Base-by-base conservation (phyloP, 495 filamentous ascomycete genomes). In the Aspergillus nidulans region DNA sequence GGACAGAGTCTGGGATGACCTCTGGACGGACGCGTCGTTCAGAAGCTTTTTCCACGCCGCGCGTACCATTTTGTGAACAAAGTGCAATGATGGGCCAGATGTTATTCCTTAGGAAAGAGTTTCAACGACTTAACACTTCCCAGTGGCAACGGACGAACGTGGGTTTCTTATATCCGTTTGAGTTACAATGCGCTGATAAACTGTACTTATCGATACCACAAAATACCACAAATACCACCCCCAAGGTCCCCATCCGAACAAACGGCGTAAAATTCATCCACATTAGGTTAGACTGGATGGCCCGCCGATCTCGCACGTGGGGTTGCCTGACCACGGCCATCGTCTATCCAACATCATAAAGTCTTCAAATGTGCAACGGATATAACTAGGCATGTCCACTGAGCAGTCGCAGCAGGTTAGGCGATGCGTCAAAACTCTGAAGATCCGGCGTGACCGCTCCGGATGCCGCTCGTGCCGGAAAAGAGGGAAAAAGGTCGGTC, bases 1-100 rank as follows among this genome's bases (percentile, higher is more conserved):
- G 15, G 87, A 82, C 45, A 90, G 63, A 5, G 83, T 79, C 60
- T 92, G 89, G 0, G 85, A 85, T 3, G 85, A 87, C 10, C 88
- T 80, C 15, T 81, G 83, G 4, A 94, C 39, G 1, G 48, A 49
- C 25, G 42, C 21, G 15, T 51, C 55, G 3, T 20, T 16, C 21
- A 49, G 9, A 7, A 58, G 25, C n/a, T 55, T 50, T 6, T 48
- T 52, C 55, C 59, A 62, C 8, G 5, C 25, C 3, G 49, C 38
- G 3, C 4, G 20, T 5, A 38, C 24, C 49, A 52, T 52, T 1
- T 28, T 42, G 38, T 2, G 36, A n/a, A n/a, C n/a, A n/a, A n/a
- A n/a, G n/a, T n/a, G n/a, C n/a, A n/a, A n/a, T n/a, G n/a, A n/a
- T n/a, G n/a, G n/a, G n/a, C n/a, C n/a, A n/a, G n/a, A n/a, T n/a